Base-by-base conservation (phyloP, 495 filamentous ascomycete genomes). In the Sabuloglossum arenarium region DNA sequence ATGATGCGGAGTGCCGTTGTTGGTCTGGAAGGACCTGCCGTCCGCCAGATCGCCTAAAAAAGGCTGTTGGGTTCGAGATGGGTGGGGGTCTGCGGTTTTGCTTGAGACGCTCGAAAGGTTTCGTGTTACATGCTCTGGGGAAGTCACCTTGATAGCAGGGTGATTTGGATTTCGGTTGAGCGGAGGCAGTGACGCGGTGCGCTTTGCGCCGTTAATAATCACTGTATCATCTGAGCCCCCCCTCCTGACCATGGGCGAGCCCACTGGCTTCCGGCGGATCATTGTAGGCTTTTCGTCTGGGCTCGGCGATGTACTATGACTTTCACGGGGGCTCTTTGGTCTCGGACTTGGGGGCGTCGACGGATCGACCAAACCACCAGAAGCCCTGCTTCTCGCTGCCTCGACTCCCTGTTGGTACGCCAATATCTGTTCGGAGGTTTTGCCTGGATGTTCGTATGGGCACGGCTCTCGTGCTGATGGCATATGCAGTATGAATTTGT, bases 241-340 rank as follows among this genome's bases (percentile, higher is more conserved):
- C 24, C 53, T 54, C 53, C 23, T 25, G 11, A 21, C 24, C 53
- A 9, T 23, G 9, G 53, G 9, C 1, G 53, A 54, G 12, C 53
- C 53, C 6, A 54, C 53, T 3, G 53, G 53, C 30, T 54, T 54
- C 14, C 53, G 28, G 25, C 53, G 24, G 30, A 54, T 54, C 47
- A 30, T 51, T 16, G 23, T 19, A 21, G 23, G 23, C 1, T 12
- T 30, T 27, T 6, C 16, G 24, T n/a, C 47, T 29, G 16, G 47
- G 1, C 12, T 5, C 47, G 47, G 28, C 16, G 47, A 19, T 51
- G 24, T 51, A 1, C 25, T 29, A 10, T 5, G n/a, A 16, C 12
- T 5, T 12, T 43, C 39, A 12, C 4, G 4, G 1, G 39, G 39
- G 39, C 39, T 43, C 1, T 21, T 43, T 43, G 39, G 16, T 30